Base-by-base conservation (phyloP, 116 monocot genomes). In the Zostera marina region DNA sequence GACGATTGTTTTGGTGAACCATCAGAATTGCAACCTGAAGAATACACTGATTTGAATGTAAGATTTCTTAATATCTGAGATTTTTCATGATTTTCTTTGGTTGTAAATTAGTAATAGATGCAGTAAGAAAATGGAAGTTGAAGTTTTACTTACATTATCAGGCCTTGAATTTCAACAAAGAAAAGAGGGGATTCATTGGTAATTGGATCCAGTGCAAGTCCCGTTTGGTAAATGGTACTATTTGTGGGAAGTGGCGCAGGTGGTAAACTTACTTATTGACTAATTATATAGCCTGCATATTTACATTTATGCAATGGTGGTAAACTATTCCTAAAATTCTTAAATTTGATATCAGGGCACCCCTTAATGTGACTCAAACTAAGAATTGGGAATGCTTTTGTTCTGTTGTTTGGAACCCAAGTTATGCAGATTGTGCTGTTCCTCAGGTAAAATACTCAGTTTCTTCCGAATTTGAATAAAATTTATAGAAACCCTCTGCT, bases 401-500 rank as follows among this genome's bases (percentile, higher is more conserved):
- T 82, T 23, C 81, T 72, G 52, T 94, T 44, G 63, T 67, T 46
- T 94, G 94, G 94, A 88, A 94, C 73, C 84, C 88, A 55, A 45
- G 59, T n/a, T 81, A 84, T 72, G 94, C 94, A 62, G 94, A 94
- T 72, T 94, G 94, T 73, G 73, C 77, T 69, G 94, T 94, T 74
- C 88, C 94, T 41, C 94, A 94, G 93, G 93, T 92, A 56, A 70
- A 55, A 48, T 52, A 21, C 39, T 15, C 26, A 40, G 47, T 17
- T 17, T 47, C n/a, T n/a, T n/a, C n/a, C n/a, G n/a, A 32, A 32
- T 32, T 32, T 32, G 32, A 32, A 32, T 32, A n/a, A n/a, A n/a
- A n/a, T n/a, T n/a, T n/a, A n/a, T n/a, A n/a, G n/a, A n/a, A n/a
- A n/a, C n/a, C n/a, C n/a, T n/a, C n/a, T n/a, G n/a, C n/a, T n/a